These are phyloP conservation scores for Salvia rosmarinus DNA, from an alignment of 257 asterid genomes.

Conservation along the genomic window DNA sequence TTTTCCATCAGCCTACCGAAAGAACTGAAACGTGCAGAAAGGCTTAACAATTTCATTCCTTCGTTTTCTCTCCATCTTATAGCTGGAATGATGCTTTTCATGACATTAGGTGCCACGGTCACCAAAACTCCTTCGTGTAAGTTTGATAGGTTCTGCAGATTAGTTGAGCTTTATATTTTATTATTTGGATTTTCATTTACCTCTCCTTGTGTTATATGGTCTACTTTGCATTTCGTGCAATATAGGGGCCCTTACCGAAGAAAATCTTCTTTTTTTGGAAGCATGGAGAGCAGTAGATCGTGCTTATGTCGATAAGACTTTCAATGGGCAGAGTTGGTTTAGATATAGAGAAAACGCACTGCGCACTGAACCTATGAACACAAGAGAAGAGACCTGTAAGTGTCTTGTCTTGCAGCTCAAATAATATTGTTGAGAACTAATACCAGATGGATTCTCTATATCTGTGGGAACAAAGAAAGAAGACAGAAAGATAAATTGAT, in stretches of 20 bases:
- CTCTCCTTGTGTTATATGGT: too few species aligned
- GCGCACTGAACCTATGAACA: constrained; percentile 88
- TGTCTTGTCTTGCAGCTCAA: constrained; percentile 23
- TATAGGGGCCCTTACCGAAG: constrained; percentile 89
- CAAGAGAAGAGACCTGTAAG: constrained; percentile 94
- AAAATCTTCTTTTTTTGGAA: constrained; percentile 91
- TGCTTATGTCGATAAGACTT: constrained; percentile 89
- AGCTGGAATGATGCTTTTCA: constrained; percentile 71
- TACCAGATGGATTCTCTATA: background rate
- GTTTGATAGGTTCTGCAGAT: constrained; percentile 28
- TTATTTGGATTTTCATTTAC: too few species aligned
- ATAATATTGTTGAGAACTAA: constrained; percentile 8
- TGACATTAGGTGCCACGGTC: constrained; percentile 63
- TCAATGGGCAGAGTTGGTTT: constrained; percentile 99
- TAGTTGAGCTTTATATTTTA: too few species aligned
- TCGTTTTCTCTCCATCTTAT: constrained; percentile 46
- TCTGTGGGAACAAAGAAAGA: background rate
- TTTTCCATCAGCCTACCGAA: constrained; percentile 39
- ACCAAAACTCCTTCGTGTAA: constrained; percentile 69
- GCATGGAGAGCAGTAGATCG: constrained; percentile 98
- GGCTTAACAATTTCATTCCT: constrained; percentile 38
- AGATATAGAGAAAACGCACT: constrained; percentile 92
- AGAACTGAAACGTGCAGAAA: constrained; percentile 36
- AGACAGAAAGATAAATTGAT: background rate
- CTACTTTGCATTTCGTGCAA: constrained; percentile 20